Percentiles rank a stretch among this genome's conserved stretches.
phyloP scores from a whole-genome alignment of 345 rosid species.

The Ricinus communis region DNA sequence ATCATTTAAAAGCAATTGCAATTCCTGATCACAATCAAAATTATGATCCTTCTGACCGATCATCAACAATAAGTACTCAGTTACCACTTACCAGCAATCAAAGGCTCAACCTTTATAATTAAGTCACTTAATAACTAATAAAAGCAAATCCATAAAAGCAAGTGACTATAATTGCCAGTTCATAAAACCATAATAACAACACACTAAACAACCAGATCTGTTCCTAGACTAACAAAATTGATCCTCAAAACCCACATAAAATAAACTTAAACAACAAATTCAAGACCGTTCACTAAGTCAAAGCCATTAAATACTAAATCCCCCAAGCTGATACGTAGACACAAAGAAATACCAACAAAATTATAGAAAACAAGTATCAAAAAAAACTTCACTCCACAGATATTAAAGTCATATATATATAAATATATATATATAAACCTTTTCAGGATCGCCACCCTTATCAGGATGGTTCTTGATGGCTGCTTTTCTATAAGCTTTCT shows the following conservation, averaged over 20 bases:
- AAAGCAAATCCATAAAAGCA: background rate
- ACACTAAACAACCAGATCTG: background rate
- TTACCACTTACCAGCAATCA: no score
- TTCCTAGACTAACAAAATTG: background rate
- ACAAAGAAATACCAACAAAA: background rate
- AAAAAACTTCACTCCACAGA: no score
- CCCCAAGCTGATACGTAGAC: background rate
- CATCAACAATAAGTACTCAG: background rate
- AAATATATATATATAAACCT: constrained; percentile 27
- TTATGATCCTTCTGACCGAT: background rate
- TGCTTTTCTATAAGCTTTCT: constrained; percentile 68
- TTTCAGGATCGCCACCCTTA: constrained; percentile 74
- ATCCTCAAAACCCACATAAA: background rate
- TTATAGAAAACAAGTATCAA: no score
- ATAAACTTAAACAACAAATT: background rate
- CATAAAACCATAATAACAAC: background rate
- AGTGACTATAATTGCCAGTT: background rate
- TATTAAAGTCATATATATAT: no score
- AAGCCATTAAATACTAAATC: background rate
- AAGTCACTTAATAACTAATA: background rate
- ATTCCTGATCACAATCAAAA: background rate
- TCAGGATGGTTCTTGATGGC: constrained; percentile 75
- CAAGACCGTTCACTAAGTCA: background rate
- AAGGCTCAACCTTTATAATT: background rate
- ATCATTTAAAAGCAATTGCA: background rate